phyloP scores from a whole-genome alignment of 257 asterid species.

The Plantago major region DNA sequence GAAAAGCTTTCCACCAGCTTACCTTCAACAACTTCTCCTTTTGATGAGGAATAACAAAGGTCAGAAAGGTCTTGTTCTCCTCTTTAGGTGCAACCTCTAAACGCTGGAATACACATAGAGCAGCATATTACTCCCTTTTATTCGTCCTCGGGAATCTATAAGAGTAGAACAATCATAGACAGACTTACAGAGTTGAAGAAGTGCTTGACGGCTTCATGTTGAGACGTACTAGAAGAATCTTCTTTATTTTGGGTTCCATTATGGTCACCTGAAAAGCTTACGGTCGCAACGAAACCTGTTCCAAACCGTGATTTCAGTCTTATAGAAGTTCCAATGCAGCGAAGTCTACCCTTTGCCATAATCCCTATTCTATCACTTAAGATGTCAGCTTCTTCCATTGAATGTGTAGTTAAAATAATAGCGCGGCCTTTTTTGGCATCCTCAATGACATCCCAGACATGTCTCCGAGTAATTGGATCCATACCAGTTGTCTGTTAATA shows the following conservation, averaged over 20 bases:
- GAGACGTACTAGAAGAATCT: constrained; percentile 33
- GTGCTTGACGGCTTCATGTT: constrained; percentile 58
- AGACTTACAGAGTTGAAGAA: constrained; percentile 67
- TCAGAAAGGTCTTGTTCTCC: constrained; percentile 73
- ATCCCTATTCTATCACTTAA: constrained; percentile 88
- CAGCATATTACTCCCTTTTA: constrained; percentile 12
- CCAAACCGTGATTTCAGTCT: constrained; percentile 88
- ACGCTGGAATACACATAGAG: constrained; percentile 35
- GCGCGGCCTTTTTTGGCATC: constrained; percentile 89
- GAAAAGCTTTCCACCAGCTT: constrained; percentile 10
- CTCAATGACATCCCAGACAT: constrained; percentile 93
- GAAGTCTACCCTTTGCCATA: constrained; percentile 97
- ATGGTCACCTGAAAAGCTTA: constrained; percentile 63
- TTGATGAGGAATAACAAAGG: constrained; percentile 84
- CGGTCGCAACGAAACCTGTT: constrained; percentile 79
- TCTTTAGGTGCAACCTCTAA: constrained; percentile 74
- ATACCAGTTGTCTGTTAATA: constrained; percentile 80
- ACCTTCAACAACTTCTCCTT: constrained; percentile 83
- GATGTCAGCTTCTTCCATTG: constrained; percentile 98
- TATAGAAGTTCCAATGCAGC: constrained; percentile 95
- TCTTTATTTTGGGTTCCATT: constrained; percentile 38
- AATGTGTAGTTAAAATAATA: constrained; percentile 85
- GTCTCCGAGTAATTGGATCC: constrained; percentile 94
- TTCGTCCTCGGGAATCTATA: neutral
- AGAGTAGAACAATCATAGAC: constrained; percentile 15